Conservation (phyloP, 2,329 filamentous ascomycete genomes). For the Fusarium annulatum region DNA sequence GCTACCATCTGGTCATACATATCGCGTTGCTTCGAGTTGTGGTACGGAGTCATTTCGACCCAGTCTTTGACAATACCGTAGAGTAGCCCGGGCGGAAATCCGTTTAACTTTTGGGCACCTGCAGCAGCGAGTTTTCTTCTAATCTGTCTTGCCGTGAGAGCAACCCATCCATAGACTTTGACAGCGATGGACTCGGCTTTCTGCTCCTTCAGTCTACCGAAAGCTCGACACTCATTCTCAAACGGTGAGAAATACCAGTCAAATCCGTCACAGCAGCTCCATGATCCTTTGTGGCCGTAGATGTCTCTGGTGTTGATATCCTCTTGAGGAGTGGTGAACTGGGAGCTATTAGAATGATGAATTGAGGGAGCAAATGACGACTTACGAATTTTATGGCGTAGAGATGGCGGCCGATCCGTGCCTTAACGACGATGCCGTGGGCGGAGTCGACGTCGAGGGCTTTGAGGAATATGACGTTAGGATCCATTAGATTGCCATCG, state of each 20-base stretch:
- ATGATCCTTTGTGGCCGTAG: not conserved
- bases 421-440: not conserved
- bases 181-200: not conserved
- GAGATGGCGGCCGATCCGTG: not conserved
- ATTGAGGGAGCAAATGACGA: not conserved
- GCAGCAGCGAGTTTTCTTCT: not conserved
- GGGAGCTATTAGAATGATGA: not conserved
- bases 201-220: constrained; percentile 1
- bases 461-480: not conserved
- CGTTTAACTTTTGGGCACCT: accelerated
- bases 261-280: not conserved
- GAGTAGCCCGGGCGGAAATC: accelerated
- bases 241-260: constrained; percentile 9
- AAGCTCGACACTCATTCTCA: constrained; percentile 21
- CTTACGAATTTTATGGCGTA: constrained; percentile 10
- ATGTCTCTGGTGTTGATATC: not conserved
- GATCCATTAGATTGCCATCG: not conserved
- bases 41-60: not conserved
- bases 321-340: not conserved
- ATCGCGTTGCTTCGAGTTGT: not conserved
- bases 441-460: not conserved
- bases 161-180: constrained; percentile 13
- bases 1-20: not conserved
- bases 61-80: constrained; percentile 24
- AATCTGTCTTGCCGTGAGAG: not conserved